A percentile compares a stretch with the other conserved stretches of the same genome.
Evolutionary conservation across 495 filamentous ascomycete species (phyloP).

Genomic region (Tuber brumale): DNA sequence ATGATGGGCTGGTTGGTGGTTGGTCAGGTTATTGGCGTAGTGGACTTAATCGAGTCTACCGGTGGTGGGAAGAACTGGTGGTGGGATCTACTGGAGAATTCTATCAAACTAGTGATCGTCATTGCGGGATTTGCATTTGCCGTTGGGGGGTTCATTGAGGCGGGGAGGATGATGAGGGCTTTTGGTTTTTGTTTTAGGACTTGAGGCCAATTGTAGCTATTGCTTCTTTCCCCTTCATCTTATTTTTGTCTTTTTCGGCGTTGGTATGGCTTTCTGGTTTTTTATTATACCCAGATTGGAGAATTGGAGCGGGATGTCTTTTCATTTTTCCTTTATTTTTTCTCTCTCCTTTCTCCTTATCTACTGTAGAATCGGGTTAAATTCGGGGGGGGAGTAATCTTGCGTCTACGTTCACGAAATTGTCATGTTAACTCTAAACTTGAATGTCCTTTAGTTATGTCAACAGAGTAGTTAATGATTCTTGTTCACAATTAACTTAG

Average conservation of each 20-base stretch:
- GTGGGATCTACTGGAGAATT: slow-evolving; percentile 27
- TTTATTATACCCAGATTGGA: slow-evolving; percentile 1
- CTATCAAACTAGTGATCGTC: slow-evolving; percentile 13
- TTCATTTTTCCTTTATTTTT: neutral
- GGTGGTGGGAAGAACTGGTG: slow-evolving; percentile 28
- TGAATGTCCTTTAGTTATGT: neutral
- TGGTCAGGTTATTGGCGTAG: slow-evolving; percentile 36
- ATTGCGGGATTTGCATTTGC: slow-evolving; percentile 27
- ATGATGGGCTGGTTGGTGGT: slow-evolving; percentile 44
- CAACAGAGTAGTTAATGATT: neutral
- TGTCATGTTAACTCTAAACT: neutral
- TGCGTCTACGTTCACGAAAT: neutral
- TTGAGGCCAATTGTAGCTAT: slow-evolving; percentile 3
- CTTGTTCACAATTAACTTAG: neutral
- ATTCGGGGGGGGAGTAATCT: neutral
- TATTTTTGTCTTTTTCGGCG: slow-evolving; percentile 6
- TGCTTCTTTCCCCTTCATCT: neutral
- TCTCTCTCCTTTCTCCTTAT: slow-evolving; percentile 6
- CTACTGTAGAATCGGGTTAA: neutral
- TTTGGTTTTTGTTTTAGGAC: slow-evolving; percentile 37
- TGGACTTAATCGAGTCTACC: slow-evolving; percentile 34
- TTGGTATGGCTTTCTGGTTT: slow-evolving; percentile 6
- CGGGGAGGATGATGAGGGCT: slow-evolving; percentile 33
- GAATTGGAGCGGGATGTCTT: neutral
- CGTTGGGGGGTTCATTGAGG: slow-evolving; percentile 38